Conservation (phyloP, 176 grass and related monocot species). For the Avena insularis region DNA sequence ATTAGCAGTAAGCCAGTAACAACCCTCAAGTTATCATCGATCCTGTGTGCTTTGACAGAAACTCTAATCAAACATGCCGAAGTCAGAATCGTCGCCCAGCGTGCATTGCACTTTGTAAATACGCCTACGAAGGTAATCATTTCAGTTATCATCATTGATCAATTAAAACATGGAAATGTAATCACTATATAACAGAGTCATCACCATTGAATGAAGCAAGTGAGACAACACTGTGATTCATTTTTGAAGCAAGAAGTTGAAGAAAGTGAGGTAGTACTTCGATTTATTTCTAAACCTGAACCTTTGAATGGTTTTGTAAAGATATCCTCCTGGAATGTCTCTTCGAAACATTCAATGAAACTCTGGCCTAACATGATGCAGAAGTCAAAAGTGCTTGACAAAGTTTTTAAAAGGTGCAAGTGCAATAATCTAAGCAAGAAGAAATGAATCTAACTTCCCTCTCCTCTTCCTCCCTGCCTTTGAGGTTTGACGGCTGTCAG, state of each 20-base stretch:
- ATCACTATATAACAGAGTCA: background rate
- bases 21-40: background rate
- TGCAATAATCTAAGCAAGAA: background rate
- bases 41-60: background rate
- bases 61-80: slow-evolving; percentile 29
- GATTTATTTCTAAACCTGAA: background rate
- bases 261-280: background rate
- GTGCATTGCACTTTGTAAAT: background rate
- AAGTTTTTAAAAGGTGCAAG: background rate
- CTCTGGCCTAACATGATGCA: background rate
- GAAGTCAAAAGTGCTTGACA: background rate
- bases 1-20: background rate
- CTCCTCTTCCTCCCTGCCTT: background rate
- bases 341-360: background rate
- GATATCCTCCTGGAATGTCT: background rate
- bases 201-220: slow-evolving; percentile 14
- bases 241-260: background rate
- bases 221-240: background rate
- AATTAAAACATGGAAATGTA: slow-evolving; percentile 9
- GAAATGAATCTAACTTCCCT: background rate
- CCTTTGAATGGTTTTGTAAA: background rate
- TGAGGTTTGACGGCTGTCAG: background rate
- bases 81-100: background rate
- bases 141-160: background rate
- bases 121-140: background rate